Evolutionary conservation across 2,329 filamentous ascomycete species (phyloP), one percentile per base, ranked within the genome.

Genomic region (Fusarium fracticaudum): DNA sequence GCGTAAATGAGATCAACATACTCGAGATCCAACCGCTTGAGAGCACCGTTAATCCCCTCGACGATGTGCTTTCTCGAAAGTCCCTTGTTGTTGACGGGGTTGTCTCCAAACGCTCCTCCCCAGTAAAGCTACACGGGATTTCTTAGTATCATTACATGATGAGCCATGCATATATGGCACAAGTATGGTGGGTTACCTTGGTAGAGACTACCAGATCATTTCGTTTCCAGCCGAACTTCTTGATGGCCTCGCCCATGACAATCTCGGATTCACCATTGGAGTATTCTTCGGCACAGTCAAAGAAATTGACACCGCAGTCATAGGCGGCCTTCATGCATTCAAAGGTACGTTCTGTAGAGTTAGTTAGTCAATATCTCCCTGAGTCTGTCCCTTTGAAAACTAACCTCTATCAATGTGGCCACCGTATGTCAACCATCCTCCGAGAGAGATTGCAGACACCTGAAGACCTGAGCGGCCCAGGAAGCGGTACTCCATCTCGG

Each of bases 381-480:
- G 18, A 8, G 12, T 35, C 33, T 17, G 22, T 26, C 12, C 20
- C 35, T n/a, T 15, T 37, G 10, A 10, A 22, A 54, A 37, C 84
- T 74, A 84, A 91, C 91, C 89, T 79, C 90, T 88, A 63, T 91
- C 55, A 37, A 94, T 90, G 75, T 93, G 91, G 24, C 92, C 92
- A 61, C 93, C 93, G 74, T 93, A 94, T 2, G 93, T 94, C 60
- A 95, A 86, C 91, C 91, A 92, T 74, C 91, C 89, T 67, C 91
- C 93, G 6, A 95, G 86, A 5, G 91, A 91, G 71, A 95, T 92
- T 90, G 90, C 88, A 35, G 92, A 94, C 40, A 95, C 92, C 80
- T 94, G 90, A 24, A 95, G 44, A 61, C 93, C 92, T 22, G 91
- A 92, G 44, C 88, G 88, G 78, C 93, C 92, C 13, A 94, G 87